Evolutionary conservation across 2,329 filamentous ascomycete genomes (phyloP), one percentile per base, ranked within the genome.

Genomic region (Madurella fahalii): DNA sequence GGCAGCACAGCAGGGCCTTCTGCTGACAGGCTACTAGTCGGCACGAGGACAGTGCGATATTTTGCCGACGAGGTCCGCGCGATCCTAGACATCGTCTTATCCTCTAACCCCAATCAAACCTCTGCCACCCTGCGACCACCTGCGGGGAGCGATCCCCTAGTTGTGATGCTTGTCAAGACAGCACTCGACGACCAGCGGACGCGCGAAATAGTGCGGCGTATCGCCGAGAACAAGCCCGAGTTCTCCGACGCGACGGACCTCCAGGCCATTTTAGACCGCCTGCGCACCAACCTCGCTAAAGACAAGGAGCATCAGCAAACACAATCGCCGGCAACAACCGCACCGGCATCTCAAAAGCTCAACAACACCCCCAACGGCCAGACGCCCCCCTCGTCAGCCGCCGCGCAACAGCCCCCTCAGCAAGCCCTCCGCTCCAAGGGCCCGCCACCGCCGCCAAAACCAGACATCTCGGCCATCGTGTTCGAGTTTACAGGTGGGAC

Each of bases 401-500:
- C 54, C 13, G 30, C 51, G 9, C 53, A 50, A 8, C 52, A 56
- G 31, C 56, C 58, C 13, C 61, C 64, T 7, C 74, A 77, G 44
- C 82, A 85, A 61, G 77, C 81, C 2, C 66, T 85, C 9, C 78
- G 81, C 25, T 84, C 82, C 5, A 85, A 84, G 61, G 82, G 81
- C 0, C 81, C 81, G 1, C 75, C 78, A 2, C 77, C 77, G 16
- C 65, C 68, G 8, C 69, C 71, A 11, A 84, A 81, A 61, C 79
- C 80, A 25, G 85, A 86, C 53, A 79, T 86, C 42, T 78, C 83
- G 1, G 83, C 84, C n/a, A 75, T 88, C 13, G 81, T 86, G 1
- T 81, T 90, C 57, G 85, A 89, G 61, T 89, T 90, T 67, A 68
- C 74, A 5, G 80, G 80, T 45, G 84, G 84, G 34, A 83, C 75